These are phyloP conservation scores for Beauveria scarabaeidicola DNA, from an alignment of 2,329 filamentous ascomycete genomes.

Conservation along the genomic window DNA sequence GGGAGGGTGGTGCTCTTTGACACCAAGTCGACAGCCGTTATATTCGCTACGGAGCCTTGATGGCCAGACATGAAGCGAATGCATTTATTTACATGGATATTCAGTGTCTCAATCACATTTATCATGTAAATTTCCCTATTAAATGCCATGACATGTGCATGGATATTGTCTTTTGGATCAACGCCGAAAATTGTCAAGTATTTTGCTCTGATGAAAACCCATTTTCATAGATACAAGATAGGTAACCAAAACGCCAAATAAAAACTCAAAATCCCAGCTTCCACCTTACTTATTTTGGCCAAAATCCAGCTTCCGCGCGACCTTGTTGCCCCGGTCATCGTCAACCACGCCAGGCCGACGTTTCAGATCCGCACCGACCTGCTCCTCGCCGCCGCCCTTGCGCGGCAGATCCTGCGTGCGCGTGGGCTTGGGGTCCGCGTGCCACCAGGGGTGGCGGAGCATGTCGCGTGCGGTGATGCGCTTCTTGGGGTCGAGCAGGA, in stretches of 20 bases:
- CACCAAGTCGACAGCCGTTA: background rate
- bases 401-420: slow-evolving; percentile 72
- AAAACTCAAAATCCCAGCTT: background rate
- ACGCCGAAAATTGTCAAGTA: background rate
- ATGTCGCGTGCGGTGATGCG: slow-evolving; percentile 70
- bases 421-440: slow-evolving; percentile 72
- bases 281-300: slow-evolving; percentile 25
- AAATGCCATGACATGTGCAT: no score
- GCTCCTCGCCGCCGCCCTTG: slow-evolving; percentile 64
- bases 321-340: slow-evolving; percentile 60
- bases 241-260: background rate
- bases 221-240: background rate
- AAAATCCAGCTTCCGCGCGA: slow-evolving; percentile 78
- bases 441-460: slow-evolving; percentile 81
- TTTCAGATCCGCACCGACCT: slow-evolving; percentile 76
- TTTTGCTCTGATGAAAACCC: background rate
- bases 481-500: slow-evolving; percentile 78
- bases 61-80: background rate
- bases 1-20: background rate
- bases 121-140: background rate
- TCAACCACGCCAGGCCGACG: slow-evolving; percentile 61
- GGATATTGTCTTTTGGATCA: background rate
- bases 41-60: background rate
- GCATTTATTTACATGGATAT: background rate
- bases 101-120: background rate